These are phyloP conservation scores for Pyrenula massariospora DNA, from an alignment of 495 filamentous ascomycete genomes.

Conservation along the genomic window DNA sequence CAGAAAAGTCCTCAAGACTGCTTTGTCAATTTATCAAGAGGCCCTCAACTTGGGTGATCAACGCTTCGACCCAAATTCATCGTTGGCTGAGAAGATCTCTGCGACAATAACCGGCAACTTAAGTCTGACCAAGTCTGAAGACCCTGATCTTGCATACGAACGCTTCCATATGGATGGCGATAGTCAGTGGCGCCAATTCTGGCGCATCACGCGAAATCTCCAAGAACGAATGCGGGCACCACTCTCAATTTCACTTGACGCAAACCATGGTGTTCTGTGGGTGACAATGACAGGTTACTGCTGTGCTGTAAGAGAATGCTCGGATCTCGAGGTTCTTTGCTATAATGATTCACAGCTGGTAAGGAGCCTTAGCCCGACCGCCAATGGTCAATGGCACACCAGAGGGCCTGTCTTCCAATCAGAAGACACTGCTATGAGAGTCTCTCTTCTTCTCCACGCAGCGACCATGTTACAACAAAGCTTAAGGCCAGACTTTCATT, in stretches of 20 bases:
- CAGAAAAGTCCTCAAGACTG: slow-evolving; percentile 67
- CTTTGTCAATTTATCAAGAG: slow-evolving; percentile 61
- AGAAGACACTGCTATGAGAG: not conserved
- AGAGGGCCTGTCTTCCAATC: not conserved
- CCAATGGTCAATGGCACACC: not conserved
- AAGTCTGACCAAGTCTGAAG: slow-evolving; percentile 42
- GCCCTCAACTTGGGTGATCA: slow-evolving; percentile 22
- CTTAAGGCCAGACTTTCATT: slow-evolving; percentile 51
- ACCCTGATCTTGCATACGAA: slow-evolving; percentile 59
- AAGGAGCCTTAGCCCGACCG: not conserved
- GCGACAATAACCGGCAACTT: slow-evolving; percentile 54
- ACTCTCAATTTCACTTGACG: slow-evolving; percentile 63
- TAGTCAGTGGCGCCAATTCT: slow-evolving; percentile 82
- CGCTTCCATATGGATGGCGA: slow-evolving; percentile 59
- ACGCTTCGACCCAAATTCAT: slow-evolving; percentile 5
- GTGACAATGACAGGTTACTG: slow-evolving; percentile 68
- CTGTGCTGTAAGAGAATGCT: slow-evolving; percentile 68
- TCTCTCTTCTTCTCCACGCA: slow-evolving; percentile 40
- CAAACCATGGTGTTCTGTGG: slow-evolving; percentile 62
- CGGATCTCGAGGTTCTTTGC: slow-evolving; percentile 56
- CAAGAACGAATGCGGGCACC: slow-evolving; percentile 75
- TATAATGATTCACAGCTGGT: slow-evolving; percentile 30
- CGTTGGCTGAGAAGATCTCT: slow-evolving; percentile 57
- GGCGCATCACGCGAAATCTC: slow-evolving; percentile 71
- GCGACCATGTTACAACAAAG: slow-evolving; percentile 42